Evolutionary conservation across 139 green algal genomes (phyloP), one percentile per base, ranked within the genome.

Genomic region (Chlamydomonas sphaeroides): DNA sequence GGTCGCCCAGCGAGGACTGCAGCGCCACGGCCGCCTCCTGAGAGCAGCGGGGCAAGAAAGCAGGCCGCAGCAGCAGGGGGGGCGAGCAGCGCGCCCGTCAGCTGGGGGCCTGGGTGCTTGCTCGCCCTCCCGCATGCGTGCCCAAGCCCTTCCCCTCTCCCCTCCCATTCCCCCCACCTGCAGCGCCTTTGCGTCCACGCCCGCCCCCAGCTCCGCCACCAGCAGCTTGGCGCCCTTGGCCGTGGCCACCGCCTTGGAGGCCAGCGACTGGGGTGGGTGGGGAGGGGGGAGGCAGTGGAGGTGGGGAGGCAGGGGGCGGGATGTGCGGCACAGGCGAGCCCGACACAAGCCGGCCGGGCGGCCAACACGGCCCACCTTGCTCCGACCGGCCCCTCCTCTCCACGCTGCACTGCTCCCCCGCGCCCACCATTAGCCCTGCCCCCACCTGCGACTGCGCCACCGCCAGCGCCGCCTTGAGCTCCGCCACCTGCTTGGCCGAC

Each of bases 151-250:
- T n/a, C n/a, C n/a, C n/a, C n/a, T n/a, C n/a, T n/a, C n/a, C n/a
- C n/a, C n/a, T n/a, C n/a, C n/a, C 61, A 10, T 45, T 39, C 30
- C 56, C 17, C 56, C 30, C 72, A 80, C 72, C 72, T 80, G 84
- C 71, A 97, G 85, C 33, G 90, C 86, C 84, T 95, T 95, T 32
- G 89, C 86, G 42, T 97, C 94, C 25, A 98, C 91, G 36, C 79
- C 94, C 7, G 76, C 91, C n/a, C 92, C 85, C 73, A 99, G 78
- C 65, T 91, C 68, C 1, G 83, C 88, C 51, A 98, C 94, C 83
- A 99, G 79, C 59, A 95, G 33, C 30, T 84, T 88, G 53, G 39
- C 84, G 56, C 93, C 93, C 45, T 65, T 81, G 35, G 73, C 15
- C 26, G 72, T 65, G 23, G 59, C 45, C 41, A 89, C 69, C 20